Percentiles rank a stretch among this genome's conserved stretches.
Conservation (phyloP, 257 asterid species). For the Ilex asprella region DNA sequence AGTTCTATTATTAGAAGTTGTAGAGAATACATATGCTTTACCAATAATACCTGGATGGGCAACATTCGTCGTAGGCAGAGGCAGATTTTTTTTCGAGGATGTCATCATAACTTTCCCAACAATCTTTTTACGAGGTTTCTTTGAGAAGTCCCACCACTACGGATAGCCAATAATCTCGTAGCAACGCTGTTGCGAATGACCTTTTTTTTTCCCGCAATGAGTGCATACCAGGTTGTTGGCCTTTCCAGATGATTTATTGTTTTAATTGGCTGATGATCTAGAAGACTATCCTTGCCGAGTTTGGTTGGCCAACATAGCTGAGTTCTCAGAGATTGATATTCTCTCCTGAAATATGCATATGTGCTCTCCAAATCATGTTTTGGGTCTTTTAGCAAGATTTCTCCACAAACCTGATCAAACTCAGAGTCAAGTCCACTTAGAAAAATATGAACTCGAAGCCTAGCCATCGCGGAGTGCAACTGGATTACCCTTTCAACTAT, state of each 20-base stretch:
- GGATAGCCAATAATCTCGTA: too few species aligned
- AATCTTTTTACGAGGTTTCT: conserved; percentile 7
- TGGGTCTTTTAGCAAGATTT: background rate
- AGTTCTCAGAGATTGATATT: background rate
- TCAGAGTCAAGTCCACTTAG: background rate
- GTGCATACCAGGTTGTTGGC: too few species aligned
- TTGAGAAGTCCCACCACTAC: background rate
- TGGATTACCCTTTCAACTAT: background rate
- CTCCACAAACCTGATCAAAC: conserved; percentile 15
- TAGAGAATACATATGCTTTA: background rate
- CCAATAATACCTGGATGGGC: background rate
- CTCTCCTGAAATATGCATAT: conserved; percentile 8
- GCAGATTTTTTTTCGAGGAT: background rate
- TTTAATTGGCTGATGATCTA: too few species aligned
- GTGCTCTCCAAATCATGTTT: background rate
- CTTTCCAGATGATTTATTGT: background rate
- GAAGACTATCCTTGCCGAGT: too few species aligned
- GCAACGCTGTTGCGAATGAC: too few species aligned
- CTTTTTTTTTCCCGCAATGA: too few species aligned
- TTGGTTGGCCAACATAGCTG: too few species aligned
- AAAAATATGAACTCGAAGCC: too few species aligned
- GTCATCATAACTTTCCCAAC: background rate
- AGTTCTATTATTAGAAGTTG: background rate
- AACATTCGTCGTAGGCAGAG: background rate
- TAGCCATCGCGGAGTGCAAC: too few species aligned